Base-by-base conservation (phyloP, 805 yeast genomes). In the Candida vartiovaarae region DNA sequence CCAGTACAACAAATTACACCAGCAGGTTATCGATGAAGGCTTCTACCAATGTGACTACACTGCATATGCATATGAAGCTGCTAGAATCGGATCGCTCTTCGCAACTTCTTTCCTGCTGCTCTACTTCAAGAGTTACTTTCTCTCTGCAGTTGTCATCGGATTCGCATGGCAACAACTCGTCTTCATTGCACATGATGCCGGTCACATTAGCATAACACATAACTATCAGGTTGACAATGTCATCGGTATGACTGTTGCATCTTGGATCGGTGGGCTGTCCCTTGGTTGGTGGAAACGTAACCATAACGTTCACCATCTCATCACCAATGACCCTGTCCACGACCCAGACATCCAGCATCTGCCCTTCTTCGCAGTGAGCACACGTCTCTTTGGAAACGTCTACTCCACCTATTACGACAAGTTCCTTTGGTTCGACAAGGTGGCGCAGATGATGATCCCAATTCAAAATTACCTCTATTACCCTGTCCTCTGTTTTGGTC, bases 201-300 rank as follows among this genome's bases (percentile, higher is more conserved):
- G 95, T 5, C 96, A 88, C 60, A 74, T 85, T 10, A 74, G 88
- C 2, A 82, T 88, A 41, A 82, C 95, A 0, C 96, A 88, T 60
- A 70, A 84, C 54, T 88, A 83, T 62, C 83, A 80, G 52, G 38
- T 76, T 8, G 96, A 88, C 61, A 88, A 82, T 57, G 59, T 83
- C 20, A 70, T 85, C 45, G 95, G 95, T 1, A 76, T 81, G 61
- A 40, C 77, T 2, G 68, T 88, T 40, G 95, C 95, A 1, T 78
- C 85, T 49, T 88, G 73, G 68, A 63, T 80, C 41, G 96, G 96
- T n/a, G 96, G 96, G 0, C 69, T 88, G 35, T 84, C 95, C 38
- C 59, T 87, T 23, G 95, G 95, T 2, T 88, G 96, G 96, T 88
- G 96, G 96, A 89, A 88, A 55, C 71, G 90, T 41, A 88, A 85